Evolutionary conservation across 1,284 basidiomycete species (phyloP).

Genomic region (Megacollybia platyphylla): DNA sequence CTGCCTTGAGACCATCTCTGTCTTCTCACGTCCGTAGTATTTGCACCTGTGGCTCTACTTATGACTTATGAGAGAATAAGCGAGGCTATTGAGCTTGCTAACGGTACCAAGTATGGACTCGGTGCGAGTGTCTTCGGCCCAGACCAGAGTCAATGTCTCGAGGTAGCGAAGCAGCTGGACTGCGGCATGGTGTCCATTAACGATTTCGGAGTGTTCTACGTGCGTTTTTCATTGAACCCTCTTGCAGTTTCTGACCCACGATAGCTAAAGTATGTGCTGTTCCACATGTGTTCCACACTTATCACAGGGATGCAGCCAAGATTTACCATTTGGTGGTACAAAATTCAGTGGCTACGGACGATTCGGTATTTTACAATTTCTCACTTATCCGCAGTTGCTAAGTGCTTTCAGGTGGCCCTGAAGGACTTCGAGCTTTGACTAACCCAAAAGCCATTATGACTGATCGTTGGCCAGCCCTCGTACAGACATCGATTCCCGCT

Average conservation of each 20-base stretch:
- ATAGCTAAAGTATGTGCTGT: conserved; percentile 46
- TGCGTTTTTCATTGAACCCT: conserved; percentile 22
- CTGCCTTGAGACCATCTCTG: background rate
- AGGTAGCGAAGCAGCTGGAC: conserved; percentile 69
- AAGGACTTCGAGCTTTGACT: conserved; percentile 81
- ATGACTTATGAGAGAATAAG: conserved; percentile 74
- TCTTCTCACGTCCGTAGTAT: conserved; percentile 36
- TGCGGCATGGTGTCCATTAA: conserved; percentile 98
- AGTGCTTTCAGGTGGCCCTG: conserved; percentile 58
- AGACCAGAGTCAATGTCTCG: conserved; percentile 59
- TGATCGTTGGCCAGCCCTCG: conserved; percentile 72
- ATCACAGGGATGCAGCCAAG: conserved; percentile 48
- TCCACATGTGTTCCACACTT: conserved; percentile 1
- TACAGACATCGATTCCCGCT: conserved; percentile 80
- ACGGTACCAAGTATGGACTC: conserved; percentile 81
- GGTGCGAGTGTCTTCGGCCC: conserved; percentile 93
- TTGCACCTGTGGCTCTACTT: conserved; percentile 80
- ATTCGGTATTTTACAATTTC: conserved; percentile 42
- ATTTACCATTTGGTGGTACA: conserved; percentile 86
- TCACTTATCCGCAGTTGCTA: background rate
- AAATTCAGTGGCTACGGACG: conserved; percentile 87
- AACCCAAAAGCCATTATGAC: conserved; percentile 79
- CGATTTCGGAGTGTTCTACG: conserved; percentile 89
- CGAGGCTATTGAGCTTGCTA: conserved; percentile 79
- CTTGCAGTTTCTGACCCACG: conserved; percentile 1